Evolutionary conservation across 1,284 basidiomycete species (phyloP).

Genomic region (Rhodofomes roseus): DNA sequence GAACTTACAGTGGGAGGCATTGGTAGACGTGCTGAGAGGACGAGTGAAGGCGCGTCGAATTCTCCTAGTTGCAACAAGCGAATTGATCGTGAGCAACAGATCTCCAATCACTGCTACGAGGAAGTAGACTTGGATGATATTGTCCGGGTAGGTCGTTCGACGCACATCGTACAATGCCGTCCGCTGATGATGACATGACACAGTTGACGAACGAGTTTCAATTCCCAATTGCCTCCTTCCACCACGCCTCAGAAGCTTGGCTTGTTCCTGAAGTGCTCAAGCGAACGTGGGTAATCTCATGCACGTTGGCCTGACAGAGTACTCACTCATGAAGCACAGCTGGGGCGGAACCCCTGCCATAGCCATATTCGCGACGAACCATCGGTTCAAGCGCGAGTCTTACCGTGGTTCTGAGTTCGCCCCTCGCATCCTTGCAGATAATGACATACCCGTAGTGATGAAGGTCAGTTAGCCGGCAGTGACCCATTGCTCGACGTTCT

Average conservation of each 20-base stretch:
- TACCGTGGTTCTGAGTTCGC: constrained; percentile 86
- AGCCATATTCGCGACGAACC: constrained; percentile 69
- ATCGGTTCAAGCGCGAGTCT: constrained; percentile 79
- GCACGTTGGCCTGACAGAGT: not conserved
- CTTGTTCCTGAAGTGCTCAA: constrained; percentile 82
- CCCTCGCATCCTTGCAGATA: constrained; percentile 74
- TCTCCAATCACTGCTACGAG: constrained; percentile 69
- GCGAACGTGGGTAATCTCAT: constrained; percentile 44
- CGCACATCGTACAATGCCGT: no score
- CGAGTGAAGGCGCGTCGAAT: constrained; percentile 54
- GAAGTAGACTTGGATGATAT: constrained; percentile 44
- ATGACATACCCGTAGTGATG: constrained; percentile 63
- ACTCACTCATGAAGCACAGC: constrained; percentile 26
- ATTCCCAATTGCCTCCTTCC: constrained; percentile 79
- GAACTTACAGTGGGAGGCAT: constrained; percentile 77
- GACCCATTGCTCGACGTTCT: no score
- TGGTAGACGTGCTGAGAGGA: constrained; percentile 84
- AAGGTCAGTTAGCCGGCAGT: constrained; percentile 42
- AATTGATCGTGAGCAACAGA: constrained; percentile 30
- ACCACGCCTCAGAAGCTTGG: constrained; percentile 85
- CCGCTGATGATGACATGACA: no score
- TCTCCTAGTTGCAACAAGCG: not conserved
- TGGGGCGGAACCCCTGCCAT: constrained; percentile 58
- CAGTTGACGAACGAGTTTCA: constrained; percentile 77
- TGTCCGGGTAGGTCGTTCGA: constrained; percentile 61